A percentile compares a stretch with the other conserved stretches of the same genome.
phyloP scores from a whole-genome alignment of 768 basidiomycete genomes.

The Termitomyces sp. region DNA sequence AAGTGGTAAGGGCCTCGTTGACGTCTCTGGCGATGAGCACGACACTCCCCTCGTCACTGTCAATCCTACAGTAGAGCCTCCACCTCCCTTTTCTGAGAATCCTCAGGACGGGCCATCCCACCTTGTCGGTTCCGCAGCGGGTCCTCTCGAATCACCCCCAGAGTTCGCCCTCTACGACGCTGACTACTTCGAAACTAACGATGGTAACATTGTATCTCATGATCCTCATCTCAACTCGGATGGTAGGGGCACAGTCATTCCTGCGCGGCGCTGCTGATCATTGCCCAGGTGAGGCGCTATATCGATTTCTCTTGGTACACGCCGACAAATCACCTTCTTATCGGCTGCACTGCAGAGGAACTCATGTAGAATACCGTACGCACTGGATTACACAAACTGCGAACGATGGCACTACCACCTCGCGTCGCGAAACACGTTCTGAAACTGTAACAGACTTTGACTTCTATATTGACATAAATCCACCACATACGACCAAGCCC shows the following conservation, averaged over 20 bases:
- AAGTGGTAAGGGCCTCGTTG: constrained; percentile 3
- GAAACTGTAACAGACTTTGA: constrained; percentile 57
- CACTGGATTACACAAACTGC: constrained; percentile 28
- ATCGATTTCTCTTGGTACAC: constrained; percentile 58
- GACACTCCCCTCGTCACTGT: background rate
- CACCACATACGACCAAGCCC: constrained; percentile 28
- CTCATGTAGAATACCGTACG: constrained; percentile 42
- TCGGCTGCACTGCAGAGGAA: constrained; percentile 40
- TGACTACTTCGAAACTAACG: constrained; percentile 42
- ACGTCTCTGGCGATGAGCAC: background rate
- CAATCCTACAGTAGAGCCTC: background rate
- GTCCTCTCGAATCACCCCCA: constrained; percentile 37
- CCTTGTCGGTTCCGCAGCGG: background rate
- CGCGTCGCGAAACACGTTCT: constrained; percentile 39
- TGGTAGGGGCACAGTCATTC: constrained; percentile 28
- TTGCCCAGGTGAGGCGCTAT: constrained; percentile 54
- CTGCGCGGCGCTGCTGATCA: background rate
- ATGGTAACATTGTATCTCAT: constrained; percentile 59
- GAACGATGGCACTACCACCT: constrained; percentile 22
- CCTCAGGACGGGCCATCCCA: background rate
- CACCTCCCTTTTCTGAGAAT: constrained; percentile 8
- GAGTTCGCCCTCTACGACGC: constrained; percentile 59
- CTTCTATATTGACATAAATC: constrained; percentile 48
- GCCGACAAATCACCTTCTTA: constrained; percentile 37
- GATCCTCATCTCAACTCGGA: constrained; percentile 65